These are phyloP conservation scores for Albatrellus ellisii DNA, from an alignment of 768 basidiomycete genomes.

Conservation along the genomic window DNA sequence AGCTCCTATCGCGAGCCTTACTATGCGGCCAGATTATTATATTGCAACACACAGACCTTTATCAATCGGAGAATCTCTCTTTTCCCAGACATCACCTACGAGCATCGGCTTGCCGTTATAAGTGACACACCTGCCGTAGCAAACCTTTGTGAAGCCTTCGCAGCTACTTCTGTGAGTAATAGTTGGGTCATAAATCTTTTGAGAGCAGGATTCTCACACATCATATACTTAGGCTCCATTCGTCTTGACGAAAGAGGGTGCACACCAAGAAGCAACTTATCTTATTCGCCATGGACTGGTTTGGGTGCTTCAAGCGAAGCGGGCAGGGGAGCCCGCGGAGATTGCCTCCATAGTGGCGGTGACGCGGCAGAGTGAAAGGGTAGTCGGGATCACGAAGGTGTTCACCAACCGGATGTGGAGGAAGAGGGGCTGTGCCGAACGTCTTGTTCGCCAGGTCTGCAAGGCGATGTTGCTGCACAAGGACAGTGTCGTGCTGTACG, in stretches of 20 bases:
- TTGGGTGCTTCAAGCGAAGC: conserved; percentile 47
- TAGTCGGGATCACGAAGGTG: conserved; percentile 63
- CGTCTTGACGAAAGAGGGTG: conserved; percentile 26
- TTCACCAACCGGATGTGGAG: conserved; percentile 44
- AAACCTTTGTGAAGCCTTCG: conserved; percentile 40
- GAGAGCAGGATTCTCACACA: neutral
- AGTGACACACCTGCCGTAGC: conserved; percentile 26
- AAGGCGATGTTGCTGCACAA: conserved; percentile 31
- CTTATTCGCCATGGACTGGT: conserved; percentile 34
- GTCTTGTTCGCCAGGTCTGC: conserved; percentile 46
- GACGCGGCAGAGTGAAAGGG: conserved; percentile 42
- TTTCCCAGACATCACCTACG: conserved; percentile 16
- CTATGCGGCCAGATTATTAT: conserved; percentile 46
- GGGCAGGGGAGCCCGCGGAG: conserved; percentile 17
- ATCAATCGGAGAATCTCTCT: conserved; percentile 3
- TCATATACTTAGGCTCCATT: conserved; percentile 38
- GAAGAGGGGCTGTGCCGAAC: conserved; percentile 42
- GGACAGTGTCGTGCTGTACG: conserved; percentile 47
- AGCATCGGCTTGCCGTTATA: conserved; percentile 30
- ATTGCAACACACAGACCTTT: conserved; percentile 34
- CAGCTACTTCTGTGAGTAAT: conserved; percentile 40
- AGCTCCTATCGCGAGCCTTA: conserved; percentile 29
- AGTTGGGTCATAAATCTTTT: neutral
- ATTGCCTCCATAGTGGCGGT: conserved; percentile 58
- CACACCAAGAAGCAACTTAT: conserved; percentile 35